phyloP scores from a whole-genome alignment of 2,329 filamentous ascomycete genomes.

The Podosphaera xanthii region DNA sequence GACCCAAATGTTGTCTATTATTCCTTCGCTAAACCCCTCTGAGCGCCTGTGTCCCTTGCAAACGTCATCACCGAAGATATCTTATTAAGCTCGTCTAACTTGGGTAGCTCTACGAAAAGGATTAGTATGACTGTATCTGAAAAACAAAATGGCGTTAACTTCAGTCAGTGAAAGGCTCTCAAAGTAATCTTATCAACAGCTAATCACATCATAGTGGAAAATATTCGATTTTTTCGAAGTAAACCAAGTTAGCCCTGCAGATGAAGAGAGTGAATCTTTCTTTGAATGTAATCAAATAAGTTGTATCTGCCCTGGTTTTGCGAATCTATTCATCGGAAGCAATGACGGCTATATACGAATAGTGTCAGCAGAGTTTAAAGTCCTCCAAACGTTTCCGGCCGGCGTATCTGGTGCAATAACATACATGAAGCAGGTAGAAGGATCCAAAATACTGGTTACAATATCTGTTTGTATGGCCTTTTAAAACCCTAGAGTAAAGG shows the following conservation, averaged over 20 bases:
- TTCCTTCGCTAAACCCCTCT: too few species aligned
- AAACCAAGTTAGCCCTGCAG: constrained; percentile 51
- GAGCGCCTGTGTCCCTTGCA: too few species aligned
- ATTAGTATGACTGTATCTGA: neutral
- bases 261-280: constrained; percentile 55
- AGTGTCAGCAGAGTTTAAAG: constrained; percentile 68
- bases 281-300: constrained; percentile 69
- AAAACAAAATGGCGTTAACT: constrained; percentile 10
- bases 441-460: constrained; percentile 68
- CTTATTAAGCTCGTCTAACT: too few species aligned
- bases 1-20: too few species aligned
- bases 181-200: neutral
- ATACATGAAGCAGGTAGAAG: constrained; percentile 78
- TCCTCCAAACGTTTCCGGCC: constrained; percentile 66
- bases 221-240: constrained; percentile 99
- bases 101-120: neutral
- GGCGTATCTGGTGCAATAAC: constrained; percentile 62
- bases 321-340: constrained; percentile 74
- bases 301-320: constrained; percentile 65
- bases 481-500: neutral
- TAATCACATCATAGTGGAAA: constrained; percentile 46
- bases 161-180: constrained; percentile 7
- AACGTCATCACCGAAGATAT: too few species aligned
- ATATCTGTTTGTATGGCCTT: constrained; percentile 29
- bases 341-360: constrained; percentile 73